Evolutionary conservation across 257 asterid genomes (phyloP), one percentile per base, ranked within the genome.

Genomic region (Gentiana straminea): DNA sequence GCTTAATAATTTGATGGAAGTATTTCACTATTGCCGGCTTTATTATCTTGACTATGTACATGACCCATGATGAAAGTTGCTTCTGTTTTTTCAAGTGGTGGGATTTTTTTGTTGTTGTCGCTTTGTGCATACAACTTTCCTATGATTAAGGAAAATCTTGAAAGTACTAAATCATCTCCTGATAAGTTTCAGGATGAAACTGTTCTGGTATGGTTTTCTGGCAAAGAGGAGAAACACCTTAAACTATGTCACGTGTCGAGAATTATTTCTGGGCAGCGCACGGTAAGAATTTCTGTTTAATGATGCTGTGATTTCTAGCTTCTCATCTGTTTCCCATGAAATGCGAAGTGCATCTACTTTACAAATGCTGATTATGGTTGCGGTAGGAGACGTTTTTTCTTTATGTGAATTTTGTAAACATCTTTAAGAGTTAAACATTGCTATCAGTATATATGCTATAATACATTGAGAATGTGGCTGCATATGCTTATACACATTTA

Each of bases 181-280:
- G 52, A 32, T 39, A 32, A 57, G 54, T 61, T 61, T 64, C 92
- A 90, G 97, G 97, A 90, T 61, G 97, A 90, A 71, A 75, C 96
- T 68, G 79, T 81, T 77, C 81, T 90, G 77, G 78, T 90, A 74
- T 90, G 97, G 96, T 82, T 77, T 73, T 86, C 96, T 5, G 95
- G 94, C 62, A 90, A 84, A 80, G 96, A 90, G 75, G 96, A 90
- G 89, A 86, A 90, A 73, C 90, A 77, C 65, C 94, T 90, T 51
- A 84, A 82, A 71, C 84, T 90, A 54, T 75, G 91, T 79, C 84
- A 86, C 61, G 96, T 90, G 58, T 80, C 94, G 62, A 79, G 96
- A 82, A 90, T 90, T 68, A 79, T 90, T 58, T 86, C 97, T 67
- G 97, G 97, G 53, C 97, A 90, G 83, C 88, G 97, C 44, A 90